A percentile compares a stretch with the other conserved stretches of the same genome.
Conservation (phyloP, 805 yeast species). For the Metschnikowia colocasiae region DNA sequence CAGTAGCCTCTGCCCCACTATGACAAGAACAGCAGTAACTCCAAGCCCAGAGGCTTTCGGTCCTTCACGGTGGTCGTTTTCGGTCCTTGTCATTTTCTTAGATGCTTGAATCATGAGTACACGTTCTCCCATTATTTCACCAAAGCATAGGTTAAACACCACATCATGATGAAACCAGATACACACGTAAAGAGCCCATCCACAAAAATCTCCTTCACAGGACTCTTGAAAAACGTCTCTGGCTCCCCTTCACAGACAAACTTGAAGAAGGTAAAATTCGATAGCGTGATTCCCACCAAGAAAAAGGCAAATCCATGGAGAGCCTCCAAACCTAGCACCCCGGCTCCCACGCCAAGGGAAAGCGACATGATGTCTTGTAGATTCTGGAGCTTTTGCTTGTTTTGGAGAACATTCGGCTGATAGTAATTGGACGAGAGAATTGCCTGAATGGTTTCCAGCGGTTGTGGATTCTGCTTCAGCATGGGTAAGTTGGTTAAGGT, state of each 20-base stretch:
- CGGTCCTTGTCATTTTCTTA: too few relatives aligned
- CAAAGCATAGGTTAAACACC: conserved; percentile 45
- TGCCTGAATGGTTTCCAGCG: background rate
- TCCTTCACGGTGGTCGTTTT: too few relatives aligned
- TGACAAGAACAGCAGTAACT: too few relatives aligned
- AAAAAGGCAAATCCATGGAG: conserved; percentile 34
- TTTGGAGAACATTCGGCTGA: conserved; percentile 9
- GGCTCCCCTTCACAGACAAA: conserved; percentile 33
- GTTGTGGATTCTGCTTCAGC: background rate
- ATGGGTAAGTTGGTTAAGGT: too few relatives aligned
- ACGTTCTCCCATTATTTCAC: conserved; percentile 25
- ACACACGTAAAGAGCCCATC: conserved; percentile 30
- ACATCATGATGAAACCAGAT: conserved; percentile 45
- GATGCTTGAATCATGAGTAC: too few relatives aligned
- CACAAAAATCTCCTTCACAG: conserved; percentile 32
- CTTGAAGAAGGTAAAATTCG: conserved; percentile 27
- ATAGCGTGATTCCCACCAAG: conserved; percentile 29
- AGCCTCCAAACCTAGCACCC: conserved; percentile 38
- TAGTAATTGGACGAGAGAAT: conserved; percentile 3
- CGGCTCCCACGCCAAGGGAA: conserved; percentile 39
- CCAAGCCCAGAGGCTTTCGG: too few relatives aligned
- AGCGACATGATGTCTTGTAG: conserved; percentile 38
- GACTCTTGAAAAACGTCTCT: conserved; percentile 23
- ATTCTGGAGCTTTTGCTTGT: conserved; percentile 20
- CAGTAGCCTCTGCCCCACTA: too few relatives aligned